Evolutionary conservation across 2,329 filamentous ascomycete species (phyloP).

Genomic region (Aciculosporium take): DNA sequence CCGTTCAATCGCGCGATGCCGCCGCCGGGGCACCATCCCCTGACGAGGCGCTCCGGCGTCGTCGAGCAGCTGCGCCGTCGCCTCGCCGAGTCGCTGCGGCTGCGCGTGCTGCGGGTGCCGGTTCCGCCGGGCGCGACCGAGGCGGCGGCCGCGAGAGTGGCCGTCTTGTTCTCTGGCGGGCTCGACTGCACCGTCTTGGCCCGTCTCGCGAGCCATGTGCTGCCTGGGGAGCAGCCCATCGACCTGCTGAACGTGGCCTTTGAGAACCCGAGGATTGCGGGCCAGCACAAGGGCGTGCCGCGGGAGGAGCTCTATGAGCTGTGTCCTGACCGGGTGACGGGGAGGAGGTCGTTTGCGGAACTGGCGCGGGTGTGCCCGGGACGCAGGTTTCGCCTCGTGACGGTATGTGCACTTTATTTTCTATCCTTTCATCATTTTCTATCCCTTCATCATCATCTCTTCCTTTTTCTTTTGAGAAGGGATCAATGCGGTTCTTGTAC

Average conservation of each 20-base stretch:
- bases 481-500: too few relatives aligned
- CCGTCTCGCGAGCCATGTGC: constrained; percentile 60
- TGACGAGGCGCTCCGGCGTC: constrained; percentile 26
- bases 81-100: constrained; percentile 45
- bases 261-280: constrained; percentile 70
- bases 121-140: constrained; percentile 29
- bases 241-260: constrained; percentile 95
- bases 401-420: constrained; percentile 27
- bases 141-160: constrained; percentile 40
- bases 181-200: constrained; percentile 86
- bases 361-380: constrained; percentile 52
- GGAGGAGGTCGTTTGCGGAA: constrained; percentile 65
- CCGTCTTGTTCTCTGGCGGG: constrained; percentile 84
- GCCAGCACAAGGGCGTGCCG: constrained; percentile 27
- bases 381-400: constrained; percentile 70
- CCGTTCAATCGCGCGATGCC: constrained; percentile 35
- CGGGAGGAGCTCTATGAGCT: constrained; percentile 49
- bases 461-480: too few relatives aligned
- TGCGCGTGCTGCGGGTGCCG: constrained; percentile 54
- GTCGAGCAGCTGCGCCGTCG: constrained; percentile 38
- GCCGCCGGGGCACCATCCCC: constrained; percentile 18
- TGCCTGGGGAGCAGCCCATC: constrained; percentile 54
- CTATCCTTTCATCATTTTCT: neutral
- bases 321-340: constrained; percentile 84
- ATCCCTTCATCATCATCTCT: too few relatives aligned